These are phyloP conservation scores for Otatea glauca DNA, from an alignment of 176 grass and related monocot species.

Conservation along the genomic window DNA sequence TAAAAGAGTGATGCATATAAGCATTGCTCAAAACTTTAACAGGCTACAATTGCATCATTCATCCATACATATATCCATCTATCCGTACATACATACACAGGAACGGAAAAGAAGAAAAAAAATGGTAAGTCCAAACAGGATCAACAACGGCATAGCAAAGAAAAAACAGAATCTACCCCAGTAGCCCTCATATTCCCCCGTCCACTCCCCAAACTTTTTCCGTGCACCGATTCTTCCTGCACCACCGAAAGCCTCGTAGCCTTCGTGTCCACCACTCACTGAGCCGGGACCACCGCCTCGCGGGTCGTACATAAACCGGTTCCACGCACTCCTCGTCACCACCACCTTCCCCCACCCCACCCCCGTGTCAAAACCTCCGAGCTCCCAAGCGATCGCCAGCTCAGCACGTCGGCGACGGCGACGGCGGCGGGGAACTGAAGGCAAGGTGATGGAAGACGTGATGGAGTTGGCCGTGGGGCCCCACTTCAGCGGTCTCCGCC, in stretches of 20 bases:
- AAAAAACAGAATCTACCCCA: conserved; percentile 25
- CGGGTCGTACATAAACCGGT: conserved; percentile 26
- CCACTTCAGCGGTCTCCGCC: conserved; percentile 93
- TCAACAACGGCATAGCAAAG: background rate
- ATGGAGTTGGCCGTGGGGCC: conserved; percentile 60
- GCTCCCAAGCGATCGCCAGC: conserved; percentile 43
- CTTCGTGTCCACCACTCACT: background rate
- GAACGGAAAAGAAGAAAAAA: background rate
- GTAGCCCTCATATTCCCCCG: conserved; percentile 19
- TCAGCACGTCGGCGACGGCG: conserved; percentile 38
- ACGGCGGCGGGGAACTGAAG: background rate
- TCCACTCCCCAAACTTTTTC: background rate
- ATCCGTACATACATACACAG: too few species aligned
- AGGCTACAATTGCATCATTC: too few species aligned
- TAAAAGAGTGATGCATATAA: too few species aligned
- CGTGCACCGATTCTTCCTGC: background rate
- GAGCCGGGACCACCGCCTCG: background rate
- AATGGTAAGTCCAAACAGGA: background rate
- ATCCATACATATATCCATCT: too few species aligned
- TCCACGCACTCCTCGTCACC: background rate
- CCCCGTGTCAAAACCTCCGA: conserved; percentile 73
- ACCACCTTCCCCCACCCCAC: conserved; percentile 21
- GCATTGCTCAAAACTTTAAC: too few species aligned
- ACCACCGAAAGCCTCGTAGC: background rate
- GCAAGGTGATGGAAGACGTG: conserved; percentile 48